Evolutionary conservation across 306 rosid genomes (phyloP), one percentile per base, ranked within the genome.

Genomic region (Morella rubra): DNA sequence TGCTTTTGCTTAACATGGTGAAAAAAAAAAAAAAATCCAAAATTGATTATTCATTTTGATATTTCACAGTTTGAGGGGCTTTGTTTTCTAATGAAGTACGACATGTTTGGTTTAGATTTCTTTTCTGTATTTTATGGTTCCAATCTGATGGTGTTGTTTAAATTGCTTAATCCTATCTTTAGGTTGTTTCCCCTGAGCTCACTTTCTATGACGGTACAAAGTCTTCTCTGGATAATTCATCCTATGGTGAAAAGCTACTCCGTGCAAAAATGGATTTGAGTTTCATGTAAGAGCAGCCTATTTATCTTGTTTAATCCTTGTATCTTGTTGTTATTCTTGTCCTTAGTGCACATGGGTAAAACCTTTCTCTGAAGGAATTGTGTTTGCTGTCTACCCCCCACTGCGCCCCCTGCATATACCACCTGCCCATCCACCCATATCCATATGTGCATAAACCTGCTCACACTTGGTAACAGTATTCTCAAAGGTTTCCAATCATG

Each of bases 191-290:
- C 80, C 89, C 97, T 0, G 99, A 92, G 83, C 81, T 95, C 75
- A 95, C 99, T 80, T 95, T 95, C 88, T 95, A 89, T 82, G 99
- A 92, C 78, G 97, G 96, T 78, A 85, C 97, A 24, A 95, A 95
- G 81, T 95, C 99, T 44, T 90, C 89, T 76, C 82, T 88, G 76
- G 96, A 89, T 85, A 97, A 95, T 80, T 84, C 97, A 44, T 74
- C 86, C 16, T 88, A 73, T 78, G 93, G 99, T 54, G 99, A 95
- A 85, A 95, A 92, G 87, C 99, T 92, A 85, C 89, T 95, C 73
- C 99, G 99, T 58, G 99, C 99, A 44, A 95, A 95, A 87, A 77
- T 95, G 93, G 99, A 95, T 75, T 66, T 95, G 75, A 95, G 96
- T 80, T 95, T 95, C 96, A 92, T 92, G 99, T 95, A 77, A 92